A percentile compares a stretch with the other conserved stretches of the same genome.
Evolutionary conservation across 2,329 filamentous ascomycete genomes (phyloP).

Genomic region (Lecanosticta acicola): DNA sequence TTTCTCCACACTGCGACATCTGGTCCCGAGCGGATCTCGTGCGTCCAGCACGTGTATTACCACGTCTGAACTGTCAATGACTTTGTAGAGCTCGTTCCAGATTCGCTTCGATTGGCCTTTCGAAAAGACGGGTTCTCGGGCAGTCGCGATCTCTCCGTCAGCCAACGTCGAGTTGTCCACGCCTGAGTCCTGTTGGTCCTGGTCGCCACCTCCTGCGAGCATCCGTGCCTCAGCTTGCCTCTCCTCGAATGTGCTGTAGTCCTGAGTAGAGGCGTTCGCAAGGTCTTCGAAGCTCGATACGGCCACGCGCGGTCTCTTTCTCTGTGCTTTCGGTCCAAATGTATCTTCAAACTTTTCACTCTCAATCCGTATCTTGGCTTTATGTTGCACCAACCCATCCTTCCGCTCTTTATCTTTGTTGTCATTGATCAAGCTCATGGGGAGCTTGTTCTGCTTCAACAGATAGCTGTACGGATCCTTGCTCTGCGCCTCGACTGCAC

Average conservation of each 20-base stretch:
- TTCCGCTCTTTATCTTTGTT: constrained; percentile 54
- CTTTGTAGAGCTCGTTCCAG: constrained; percentile 91
- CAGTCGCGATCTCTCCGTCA: constrained; percentile 40
- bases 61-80: constrained; percentile 92
- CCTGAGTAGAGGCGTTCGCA: constrained; percentile 70
- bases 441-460: constrained; percentile 95
- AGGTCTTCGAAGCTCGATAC: constrained; percentile 78
- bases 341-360: constrained; percentile 78
- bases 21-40: constrained; percentile 80
- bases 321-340: constrained; percentile 87
- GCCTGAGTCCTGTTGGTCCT: constrained; percentile 20
- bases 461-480: constrained; percentile 89
- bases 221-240: constrained; percentile 72
- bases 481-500: constrained; percentile 84
- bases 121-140: constrained; percentile 70
- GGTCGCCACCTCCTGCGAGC: constrained; percentile 55
- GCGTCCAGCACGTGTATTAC: constrained; percentile 93
- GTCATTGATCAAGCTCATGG: constrained; percentile 88
- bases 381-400: constrained; percentile 85
- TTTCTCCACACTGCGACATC: constrained; percentile 86
- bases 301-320: constrained; percentile 85
- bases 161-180: constrained; percentile 7
- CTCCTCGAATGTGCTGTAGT: constrained; percentile 75
- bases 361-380: constrained; percentile 90
- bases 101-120: constrained; percentile 95